These are phyloP conservation scores for Trichoderma endophyticum DNA, from an alignment of 2,329 filamentous ascomycete species.

Conservation along the genomic window DNA sequence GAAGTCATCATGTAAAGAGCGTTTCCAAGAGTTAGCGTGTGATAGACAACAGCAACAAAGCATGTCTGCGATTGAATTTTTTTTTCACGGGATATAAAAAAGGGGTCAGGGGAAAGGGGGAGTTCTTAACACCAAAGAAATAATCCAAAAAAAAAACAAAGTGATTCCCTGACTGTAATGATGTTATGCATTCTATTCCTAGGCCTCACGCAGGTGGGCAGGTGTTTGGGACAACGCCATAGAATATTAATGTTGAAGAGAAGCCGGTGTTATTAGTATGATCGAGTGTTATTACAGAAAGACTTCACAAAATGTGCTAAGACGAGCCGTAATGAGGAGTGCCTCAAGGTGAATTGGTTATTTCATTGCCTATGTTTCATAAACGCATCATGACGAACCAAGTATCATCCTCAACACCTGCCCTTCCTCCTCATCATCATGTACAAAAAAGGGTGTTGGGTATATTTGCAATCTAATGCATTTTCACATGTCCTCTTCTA, in stretches of 20 bases:
- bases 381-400: background rate
- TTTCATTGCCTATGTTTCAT: background rate
- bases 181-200: background rate
- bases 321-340: background rate
- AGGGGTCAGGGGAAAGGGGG: background rate
- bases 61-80: background rate
- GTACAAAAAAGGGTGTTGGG: background rate
- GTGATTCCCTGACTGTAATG: background rate
- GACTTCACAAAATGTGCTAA: background rate
- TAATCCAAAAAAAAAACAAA: background rate
- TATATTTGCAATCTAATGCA: background rate
- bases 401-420: background rate
- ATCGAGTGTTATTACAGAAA: background rate
- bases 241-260: background rate
- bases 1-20: constrained; percentile 81
- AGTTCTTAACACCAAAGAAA: background rate
- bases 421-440: background rate
- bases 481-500: background rate
- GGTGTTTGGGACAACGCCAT: background rate
- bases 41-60: background rate
- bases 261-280: background rate
- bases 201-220: background rate
- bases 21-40: background rate
- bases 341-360: background rate
- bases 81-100: background rate